These are phyloP conservation scores for Dioscorea zingiberensis DNA, from an alignment of 106 monocot species.

Conservation along the genomic window DNA sequence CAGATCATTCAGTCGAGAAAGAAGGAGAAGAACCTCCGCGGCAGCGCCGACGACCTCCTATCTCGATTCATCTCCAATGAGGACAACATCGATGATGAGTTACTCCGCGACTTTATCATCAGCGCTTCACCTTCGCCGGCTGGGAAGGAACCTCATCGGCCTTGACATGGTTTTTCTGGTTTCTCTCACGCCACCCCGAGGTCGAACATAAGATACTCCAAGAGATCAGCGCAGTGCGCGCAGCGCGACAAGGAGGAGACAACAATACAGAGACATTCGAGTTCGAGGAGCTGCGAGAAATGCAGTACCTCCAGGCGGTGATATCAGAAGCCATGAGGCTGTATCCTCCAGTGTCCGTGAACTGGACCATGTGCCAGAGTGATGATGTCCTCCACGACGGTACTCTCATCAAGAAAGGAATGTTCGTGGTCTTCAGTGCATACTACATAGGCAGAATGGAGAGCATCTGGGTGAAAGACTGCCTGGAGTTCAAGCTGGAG, in stretches of 20 bases:
- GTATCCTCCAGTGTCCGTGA: slow-evolving; percentile 9
- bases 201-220: not conserved
- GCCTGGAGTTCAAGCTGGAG: slow-evolving; percentile 10
- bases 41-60: slow-evolving; percentile 6
- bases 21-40: not conserved
- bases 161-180: slow-evolving; percentile 10
- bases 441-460: slow-evolving; percentile 8
- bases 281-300: slow-evolving; percentile 3
- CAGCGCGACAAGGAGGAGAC: too few species aligned
- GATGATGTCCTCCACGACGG: slow-evolving; percentile 14
- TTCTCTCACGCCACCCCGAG: not conserved
- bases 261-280: not conserved
- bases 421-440: not conserved
- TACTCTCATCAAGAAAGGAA: not conserved
- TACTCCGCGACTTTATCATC: slow-evolving; percentile 1
- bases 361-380: not conserved
- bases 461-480: slow-evolving; percentile 2
- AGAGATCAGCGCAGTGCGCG: not conserved
- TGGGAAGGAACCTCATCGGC: slow-evolving; percentile 6
- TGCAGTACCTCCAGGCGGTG: slow-evolving; percentile 9
- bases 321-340: slow-evolving; percentile 6
- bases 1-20: slow-evolving; percentile 19
- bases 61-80: slow-evolving; percentile 1
- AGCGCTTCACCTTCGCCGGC: slow-evolving; percentile 13
- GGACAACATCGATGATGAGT: not conserved